Conservation (phyloP, 2,329 filamentous ascomycete species). For the Orbilia brochopaga region DNA sequence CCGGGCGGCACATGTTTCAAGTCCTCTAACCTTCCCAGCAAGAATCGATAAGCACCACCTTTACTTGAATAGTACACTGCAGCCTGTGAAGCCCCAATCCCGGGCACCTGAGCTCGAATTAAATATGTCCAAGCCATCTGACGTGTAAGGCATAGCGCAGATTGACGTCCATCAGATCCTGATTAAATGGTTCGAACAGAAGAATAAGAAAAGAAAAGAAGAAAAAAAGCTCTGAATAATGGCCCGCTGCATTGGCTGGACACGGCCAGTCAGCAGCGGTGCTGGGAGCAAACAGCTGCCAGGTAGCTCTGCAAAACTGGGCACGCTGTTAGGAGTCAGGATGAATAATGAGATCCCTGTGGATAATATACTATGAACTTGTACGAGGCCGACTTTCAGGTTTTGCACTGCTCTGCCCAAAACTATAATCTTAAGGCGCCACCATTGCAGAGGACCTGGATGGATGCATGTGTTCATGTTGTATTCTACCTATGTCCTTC, state of each 20-base stretch:
- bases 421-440: slow-evolving; percentile 10
- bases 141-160: slow-evolving; percentile 35
- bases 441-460: slow-evolving; percentile 11
- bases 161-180: slow-evolving; percentile 46
- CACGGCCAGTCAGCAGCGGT: slow-evolving; percentile 2
- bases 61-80: slow-evolving; percentile 44
- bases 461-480: slow-evolving; percentile 1
- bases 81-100: slow-evolving; percentile 32
- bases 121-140: slow-evolving; percentile 47
- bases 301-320: slow-evolving; percentile 8
- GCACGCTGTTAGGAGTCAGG: background rate
- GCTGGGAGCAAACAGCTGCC: slow-evolving; percentile 26
- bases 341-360: slow-evolving; percentile 2
- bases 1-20: slow-evolving; percentile 46
- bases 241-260: slow-evolving; percentile 10
- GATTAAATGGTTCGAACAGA: no score
- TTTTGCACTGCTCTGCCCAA: slow-evolving; percentile 9
- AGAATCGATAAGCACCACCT: slow-evolving; percentile 49
- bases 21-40: slow-evolving; percentile 29
- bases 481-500: background rate
- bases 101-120: slow-evolving; percentile 41
- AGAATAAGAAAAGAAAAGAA: slow-evolving; percentile 13
- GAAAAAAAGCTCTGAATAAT: slow-evolving; percentile 16
- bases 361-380: background rate
- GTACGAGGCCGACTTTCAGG: slow-evolving; percentile 13